Evolutionary conservation across 2,329 filamentous ascomycete genomes (phyloP).

Genomic region (Pestalotiopsis sp.): DNA sequence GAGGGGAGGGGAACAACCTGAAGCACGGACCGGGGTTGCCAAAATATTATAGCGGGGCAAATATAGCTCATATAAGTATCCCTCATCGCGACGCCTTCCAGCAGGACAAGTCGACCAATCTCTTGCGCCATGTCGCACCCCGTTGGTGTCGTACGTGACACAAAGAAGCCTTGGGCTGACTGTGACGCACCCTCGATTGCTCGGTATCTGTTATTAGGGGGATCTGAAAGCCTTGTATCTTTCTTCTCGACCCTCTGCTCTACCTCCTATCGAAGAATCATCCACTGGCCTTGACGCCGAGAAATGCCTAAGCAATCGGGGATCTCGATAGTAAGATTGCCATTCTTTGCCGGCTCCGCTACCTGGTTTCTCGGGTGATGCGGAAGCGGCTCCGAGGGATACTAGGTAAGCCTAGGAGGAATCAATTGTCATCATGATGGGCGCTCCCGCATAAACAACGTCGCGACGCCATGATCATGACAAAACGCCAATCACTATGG

Average conservation of each 20-base stretch:
- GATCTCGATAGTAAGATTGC: not conserved
- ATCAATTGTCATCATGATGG: not conserved
- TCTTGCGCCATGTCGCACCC: not conserved
- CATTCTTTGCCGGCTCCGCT: not conserved
- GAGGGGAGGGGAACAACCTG: not conserved
- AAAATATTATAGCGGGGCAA: constrained; percentile 1
- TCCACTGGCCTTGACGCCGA: not conserved
- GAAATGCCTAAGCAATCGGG: not conserved
- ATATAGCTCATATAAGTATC: constrained; percentile 1
- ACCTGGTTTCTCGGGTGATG: not conserved
- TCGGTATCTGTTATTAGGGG: not conserved
- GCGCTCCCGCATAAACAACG: not conserved
- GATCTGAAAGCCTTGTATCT: not conserved
- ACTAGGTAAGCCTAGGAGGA: not conserved
- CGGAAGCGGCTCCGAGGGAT: not conserved
- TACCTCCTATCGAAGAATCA: not conserved
- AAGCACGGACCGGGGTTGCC: not conserved
- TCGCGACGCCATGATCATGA: not conserved
- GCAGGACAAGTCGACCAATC: not conserved
- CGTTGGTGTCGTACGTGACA: not conserved
- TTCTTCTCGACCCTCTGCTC: not conserved
- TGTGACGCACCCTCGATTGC: not conserved
- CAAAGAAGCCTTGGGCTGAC: not conserved
- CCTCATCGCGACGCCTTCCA: not conserved
- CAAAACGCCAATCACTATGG: not conserved